These are phyloP conservation scores for Carex sylvatica DNA, from an alignment of 202 grass and related monocot species.

Conservation along the genomic window DNA sequence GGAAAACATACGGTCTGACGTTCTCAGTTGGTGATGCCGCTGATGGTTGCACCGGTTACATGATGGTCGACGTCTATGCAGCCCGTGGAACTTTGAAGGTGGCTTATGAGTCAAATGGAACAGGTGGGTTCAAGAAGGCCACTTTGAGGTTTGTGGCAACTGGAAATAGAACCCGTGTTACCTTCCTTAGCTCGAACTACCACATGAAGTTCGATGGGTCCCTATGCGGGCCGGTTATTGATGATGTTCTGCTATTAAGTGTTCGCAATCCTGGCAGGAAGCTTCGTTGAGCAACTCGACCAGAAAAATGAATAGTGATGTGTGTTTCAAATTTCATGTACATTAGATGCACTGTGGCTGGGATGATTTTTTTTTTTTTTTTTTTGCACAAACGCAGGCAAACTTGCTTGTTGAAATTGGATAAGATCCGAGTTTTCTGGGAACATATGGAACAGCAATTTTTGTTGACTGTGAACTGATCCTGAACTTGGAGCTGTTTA, in stretches of 20 bases:
- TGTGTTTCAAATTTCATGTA: background rate
- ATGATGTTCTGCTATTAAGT: conserved; percentile 55
- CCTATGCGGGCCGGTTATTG: conserved; percentile 71
- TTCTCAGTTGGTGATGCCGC: conserved; percentile 70
- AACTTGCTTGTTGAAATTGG: background rate
- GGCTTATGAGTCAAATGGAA: conserved; percentile 66
- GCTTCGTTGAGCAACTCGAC: conserved; percentile 10
- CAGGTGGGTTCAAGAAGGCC: conserved; percentile 65
- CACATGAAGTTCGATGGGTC: conserved; percentile 73
- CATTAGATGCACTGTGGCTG: background rate
- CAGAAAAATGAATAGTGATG: background rate
- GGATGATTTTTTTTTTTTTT: background rate
- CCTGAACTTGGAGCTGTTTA: background rate
- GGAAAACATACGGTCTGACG: conserved; percentile 52
- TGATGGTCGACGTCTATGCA: conserved; percentile 75
- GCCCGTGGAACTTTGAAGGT: conserved; percentile 43
- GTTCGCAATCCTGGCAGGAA: conserved; percentile 39
- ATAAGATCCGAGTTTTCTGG: background rate
- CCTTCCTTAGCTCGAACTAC: conserved; percentile 76
- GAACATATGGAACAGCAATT: background rate
- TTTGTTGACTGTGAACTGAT: background rate
- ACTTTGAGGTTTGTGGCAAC: conserved; percentile 58
- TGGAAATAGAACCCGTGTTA: conserved; percentile 44
- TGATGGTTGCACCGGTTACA: conserved; percentile 55
- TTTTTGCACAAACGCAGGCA: background rate